Base-by-base conservation (phyloP, 2,329 filamentous ascomycete genomes). In the Botrytis byssoidea region DNA sequence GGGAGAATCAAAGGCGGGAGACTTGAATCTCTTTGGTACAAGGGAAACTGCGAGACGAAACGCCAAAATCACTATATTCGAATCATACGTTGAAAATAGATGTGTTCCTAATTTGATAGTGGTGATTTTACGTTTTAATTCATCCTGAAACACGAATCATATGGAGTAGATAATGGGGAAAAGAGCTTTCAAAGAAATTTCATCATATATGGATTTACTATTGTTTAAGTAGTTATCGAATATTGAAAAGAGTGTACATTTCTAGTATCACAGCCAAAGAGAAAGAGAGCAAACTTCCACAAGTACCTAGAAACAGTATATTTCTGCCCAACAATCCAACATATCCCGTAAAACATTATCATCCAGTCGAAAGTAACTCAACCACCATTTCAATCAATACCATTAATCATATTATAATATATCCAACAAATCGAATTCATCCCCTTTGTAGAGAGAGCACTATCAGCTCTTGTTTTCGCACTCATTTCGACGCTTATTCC, bases 81-180 rank as follows among this genome's bases (percentile, higher is more conserved):
- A 46, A 46, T 46, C 7, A 22, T 46, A 4, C 20, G 44, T 22
- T 29, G 51, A 55, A 8, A 16, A 55, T 14, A 55, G 22, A 16
- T 16, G 0, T 55, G 2, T 55, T 29, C 25, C 12, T 8, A 5
- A 8, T 16, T 29, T 29, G 3, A 14, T 8, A 29, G 3, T 55
- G 3, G 3, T 32, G 32, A 32, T n/a, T 5, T 25, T 5, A n/a
- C 16, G 16, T 16, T 16, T 16, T 3, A 1, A 16, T 16, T n/a
- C 3, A 14, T 3, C 14, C 16, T n/a, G n/a, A 29, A 29, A 55
- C 0, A 6, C 25, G 12, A 5, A n/a, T 14, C 6, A 10, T 14
- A 6, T 14, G 2, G 20, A n/a, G 6, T 6, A n/a, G 10, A 6
- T 14, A 14, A n/a, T 51, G 48, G 12, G 22, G n/a, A 55, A 18